Percentiles rank a stretch among this genome's conserved stretches.
phyloP scores from a whole-genome alignment of 2,329 filamentous ascomycete species.

The Trichoderma sp. region DNA sequence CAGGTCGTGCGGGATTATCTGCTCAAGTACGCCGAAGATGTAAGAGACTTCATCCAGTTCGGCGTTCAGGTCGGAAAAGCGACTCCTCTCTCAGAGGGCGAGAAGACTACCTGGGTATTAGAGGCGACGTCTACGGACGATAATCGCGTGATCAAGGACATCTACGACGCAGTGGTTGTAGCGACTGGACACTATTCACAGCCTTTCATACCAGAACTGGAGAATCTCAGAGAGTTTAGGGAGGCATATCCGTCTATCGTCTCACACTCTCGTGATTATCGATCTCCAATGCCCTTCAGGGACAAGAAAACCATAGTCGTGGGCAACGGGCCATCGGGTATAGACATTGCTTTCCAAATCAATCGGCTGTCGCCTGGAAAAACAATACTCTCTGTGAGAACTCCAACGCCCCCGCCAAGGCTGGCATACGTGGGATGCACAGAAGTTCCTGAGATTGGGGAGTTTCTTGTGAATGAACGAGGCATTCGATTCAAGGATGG shows the following conservation, averaged over 20 bases:
- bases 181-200: constrained; percentile 75
- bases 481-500: constrained; percentile 70
- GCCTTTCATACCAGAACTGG: constrained; percentile 65
- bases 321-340: constrained; percentile 80
- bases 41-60: constrained; percentile 69
- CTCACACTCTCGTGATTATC: constrained; percentile 79
- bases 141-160: constrained; percentile 44
- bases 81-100: constrained; percentile 36
- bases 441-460: constrained; percentile 61
- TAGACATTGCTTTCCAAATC: constrained; percentile 84
- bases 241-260: constrained; percentile 61
- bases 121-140: constrained; percentile 54
- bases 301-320: constrained; percentile 79
- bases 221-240: constrained; percentile 63
- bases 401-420: constrained; percentile 49
- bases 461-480: constrained; percentile 55
- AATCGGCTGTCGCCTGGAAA: constrained; percentile 57
- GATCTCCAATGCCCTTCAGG: constrained; percentile 62
- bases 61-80: constrained; percentile 68
- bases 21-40: constrained; percentile 67
- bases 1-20: constrained; percentile 73
- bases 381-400: constrained; percentile 65
- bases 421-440: constrained; percentile 50
- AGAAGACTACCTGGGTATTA: constrained; percentile 63
- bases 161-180: constrained; percentile 75